Base-by-base conservation (phyloP, 768 basidiomycete genomes). In the Trametes meyenii region DNA sequence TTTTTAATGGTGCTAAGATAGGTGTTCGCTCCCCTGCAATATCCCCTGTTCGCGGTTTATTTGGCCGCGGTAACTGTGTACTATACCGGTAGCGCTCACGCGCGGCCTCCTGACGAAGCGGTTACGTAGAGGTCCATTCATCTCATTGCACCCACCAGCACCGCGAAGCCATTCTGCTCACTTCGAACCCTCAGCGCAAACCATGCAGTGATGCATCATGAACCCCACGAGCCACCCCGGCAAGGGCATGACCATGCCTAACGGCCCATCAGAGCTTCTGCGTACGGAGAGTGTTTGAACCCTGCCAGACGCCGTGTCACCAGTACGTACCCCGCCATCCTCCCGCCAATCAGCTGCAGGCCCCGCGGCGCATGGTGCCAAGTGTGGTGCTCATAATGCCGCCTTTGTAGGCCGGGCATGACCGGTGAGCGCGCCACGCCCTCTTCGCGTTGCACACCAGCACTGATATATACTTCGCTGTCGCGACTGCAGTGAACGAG, bases 251-350 rank as follows among this genome's bases (percentile, higher is more conserved):
- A 39, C 36, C 51, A 21, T 40, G 33, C 6, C 23, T 5, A 11
- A 40, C 12, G 38, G 10, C 35, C 51, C n/a, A 52, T 52, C 35
- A 24, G 36, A 29, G 26, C 36, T 52, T 51, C 36, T 16, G 49
- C 51, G 5, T 12, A 16, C 11, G 51, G 36, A 29, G 36, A 52
- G 51, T 21, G 36, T 24, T 24, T 24, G 38, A 40, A 52, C 51
- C 51, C 24, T 52, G 36, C 19, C 51, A 21, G 48, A 50, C 17
- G 48, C 13, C 5, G 19, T 33, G 57, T 58, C 57, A 58, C 29
- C 50, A 43, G 40, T 50, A 58, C 57, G 57, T 58, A 51, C 29
- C 21, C 26, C 49, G 8, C 6, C 19, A 44, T 39, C 43, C 44
- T 40, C 40, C 24, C 44, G 19, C 40, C 40, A 42, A 43, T 54